Conservation (phyloP, 2,329 filamentous ascomycete species). For the Colletotrichum scovillei region DNA sequence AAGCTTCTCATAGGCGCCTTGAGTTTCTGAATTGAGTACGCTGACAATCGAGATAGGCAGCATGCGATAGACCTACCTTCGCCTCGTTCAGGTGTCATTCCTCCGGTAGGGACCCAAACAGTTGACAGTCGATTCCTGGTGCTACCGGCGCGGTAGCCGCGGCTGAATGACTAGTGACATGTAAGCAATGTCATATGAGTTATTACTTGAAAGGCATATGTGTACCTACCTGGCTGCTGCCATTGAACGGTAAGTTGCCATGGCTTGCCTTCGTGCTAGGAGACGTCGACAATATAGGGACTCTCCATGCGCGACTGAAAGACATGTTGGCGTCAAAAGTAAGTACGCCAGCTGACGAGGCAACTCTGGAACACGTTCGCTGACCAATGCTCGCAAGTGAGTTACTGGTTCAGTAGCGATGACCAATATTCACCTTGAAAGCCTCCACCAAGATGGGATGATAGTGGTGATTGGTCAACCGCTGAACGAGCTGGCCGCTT, state of each 20-base stretch:
- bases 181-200: background rate
- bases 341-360: background rate
- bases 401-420: background rate
- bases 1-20: constrained; percentile 75
- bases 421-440: background rate
- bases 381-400: background rate
- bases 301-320: background rate
- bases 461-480: background rate
- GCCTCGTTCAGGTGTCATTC: constrained; percentile 67
- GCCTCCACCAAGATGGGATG: background rate
- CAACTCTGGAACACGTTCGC: background rate
- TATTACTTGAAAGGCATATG: too few relatives aligned
- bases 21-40: constrained; percentile 38
- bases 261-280: too few relatives aligned
- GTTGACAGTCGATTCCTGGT: constrained; percentile 68
- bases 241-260: background rate
- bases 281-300: background rate
- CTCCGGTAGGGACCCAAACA: constrained; percentile 83
- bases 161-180: constrained; percentile 15
- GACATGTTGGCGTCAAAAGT: background rate
- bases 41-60: background rate
- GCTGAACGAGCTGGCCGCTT: background rate
- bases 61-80: constrained; percentile 55
- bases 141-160: background rate
- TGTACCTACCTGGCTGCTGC: background rate